Evolutionary conservation across 441 rosid species (phyloP).

Genomic region (Theobroma grandiflorum): DNA sequence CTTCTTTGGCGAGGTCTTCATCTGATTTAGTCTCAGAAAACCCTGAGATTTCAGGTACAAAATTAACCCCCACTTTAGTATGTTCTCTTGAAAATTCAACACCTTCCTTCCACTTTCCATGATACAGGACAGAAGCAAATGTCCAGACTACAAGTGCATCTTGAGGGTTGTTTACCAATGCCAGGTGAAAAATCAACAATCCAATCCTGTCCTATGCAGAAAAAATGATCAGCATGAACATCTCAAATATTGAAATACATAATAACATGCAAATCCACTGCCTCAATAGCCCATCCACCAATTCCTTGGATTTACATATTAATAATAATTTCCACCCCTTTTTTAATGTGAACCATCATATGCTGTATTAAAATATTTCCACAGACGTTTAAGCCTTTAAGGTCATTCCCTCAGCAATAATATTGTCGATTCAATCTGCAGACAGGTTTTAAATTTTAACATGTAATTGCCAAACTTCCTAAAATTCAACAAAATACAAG

Average conservation of each 20-base stretch:
- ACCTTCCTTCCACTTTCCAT: conserved; percentile 78
- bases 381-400: not conserved
- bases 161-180: conserved; percentile 81
- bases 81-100: conserved; percentile 63
- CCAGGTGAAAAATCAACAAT: conserved; percentile 84
- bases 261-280: not conserved
- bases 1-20: conserved; percentile 66
- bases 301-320: conserved; percentile 9
- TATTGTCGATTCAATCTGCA: not conserved
- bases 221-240: conserved; percentile 32
- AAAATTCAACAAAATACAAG: not conserved
- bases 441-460: conserved; percentile 1
- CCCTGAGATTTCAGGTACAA: conserved; percentile 67
- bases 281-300: conserved; percentile 13
- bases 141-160: conserved; percentile 70
- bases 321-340: not conserved
- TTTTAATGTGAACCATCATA: conserved; percentile 15
- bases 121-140: conserved; percentile 82
- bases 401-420: not conserved
- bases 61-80: conserved; percentile 45
- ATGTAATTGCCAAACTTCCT: conserved; percentile 13
- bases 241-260: conserved; percentile 15
- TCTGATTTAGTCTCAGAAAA: conserved; percentile 59
- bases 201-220: conserved; percentile 70
- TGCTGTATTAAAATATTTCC: not conserved